Conservation (phyloP, 2,329 filamentous ascomycete species). For the Colletotrichum sp. region DNA sequence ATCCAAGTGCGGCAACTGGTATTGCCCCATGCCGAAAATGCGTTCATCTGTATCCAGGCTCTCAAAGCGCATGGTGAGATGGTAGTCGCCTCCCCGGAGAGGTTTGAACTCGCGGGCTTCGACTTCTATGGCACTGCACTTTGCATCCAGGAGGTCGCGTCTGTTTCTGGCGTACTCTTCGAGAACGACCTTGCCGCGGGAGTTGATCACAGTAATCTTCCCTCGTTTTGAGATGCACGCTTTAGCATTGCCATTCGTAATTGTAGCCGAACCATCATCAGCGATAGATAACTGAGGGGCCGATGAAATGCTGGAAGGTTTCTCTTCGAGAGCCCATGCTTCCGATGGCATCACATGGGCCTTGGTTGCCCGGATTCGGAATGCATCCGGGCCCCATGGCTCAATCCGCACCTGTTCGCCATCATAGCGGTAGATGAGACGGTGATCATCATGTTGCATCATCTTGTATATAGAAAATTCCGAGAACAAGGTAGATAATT, state of each 20-base stretch:
- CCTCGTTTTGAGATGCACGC: not conserved
- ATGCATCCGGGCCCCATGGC: slow-evolving; percentile 46
- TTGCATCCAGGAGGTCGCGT: slow-evolving; percentile 47
- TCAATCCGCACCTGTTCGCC: slow-evolving; percentile 39
- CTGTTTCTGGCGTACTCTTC: slow-evolving; percentile 34
- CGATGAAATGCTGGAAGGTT: not conserved
- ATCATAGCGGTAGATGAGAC: slow-evolving; percentile 35
- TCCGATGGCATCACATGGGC: slow-evolving; percentile 17
- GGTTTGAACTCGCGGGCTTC: slow-evolving; percentile 60
- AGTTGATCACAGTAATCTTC: slow-evolving; percentile 16
- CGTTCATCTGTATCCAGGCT: slow-evolving; percentile 55
- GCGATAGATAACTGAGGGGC: not conserved
- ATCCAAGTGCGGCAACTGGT: slow-evolving; percentile 63
- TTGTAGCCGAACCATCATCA: not conserved
- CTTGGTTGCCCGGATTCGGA: slow-evolving; percentile 52
- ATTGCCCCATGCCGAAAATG: slow-evolving; percentile 70
- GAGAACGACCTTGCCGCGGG: slow-evolving; percentile 31
- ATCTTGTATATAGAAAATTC: not conserved
- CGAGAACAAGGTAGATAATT: not conserved
- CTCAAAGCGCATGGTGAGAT: slow-evolving; percentile 61
- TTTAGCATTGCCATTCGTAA: not conserved
- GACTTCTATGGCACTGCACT: slow-evolving; percentile 57
- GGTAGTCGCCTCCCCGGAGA: slow-evolving; percentile 51
- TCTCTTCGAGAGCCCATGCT: not conserved
- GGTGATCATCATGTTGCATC: not conserved